Base-by-base conservation (phyloP, 305 asterid species). In the Fraxinus xanthoxyloides region DNA sequence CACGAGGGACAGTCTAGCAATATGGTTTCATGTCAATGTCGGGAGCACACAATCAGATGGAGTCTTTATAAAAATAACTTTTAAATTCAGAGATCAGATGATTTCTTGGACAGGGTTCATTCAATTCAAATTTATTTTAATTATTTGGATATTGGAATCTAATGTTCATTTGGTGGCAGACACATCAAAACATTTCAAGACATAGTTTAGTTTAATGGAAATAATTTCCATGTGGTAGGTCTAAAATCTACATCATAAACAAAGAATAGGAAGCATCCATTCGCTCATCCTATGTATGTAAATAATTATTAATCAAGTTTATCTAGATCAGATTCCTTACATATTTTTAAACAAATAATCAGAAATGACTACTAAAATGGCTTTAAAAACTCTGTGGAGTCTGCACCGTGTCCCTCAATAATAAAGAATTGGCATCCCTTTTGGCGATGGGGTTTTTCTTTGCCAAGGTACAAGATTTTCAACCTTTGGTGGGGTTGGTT, bases 101-200 rank as follows among this genome's bases (percentile, higher is more conserved):
- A 65, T 65, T 65, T 65, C 73, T 65, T 65, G 73, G 73, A 26
- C 73, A 26, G 73, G 73, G 73, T 65, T 65, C 8, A 65, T 65
- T 65, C 73, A 65, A 12, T 24, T 65, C 36, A 28, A 65, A 65
- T 3, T 26, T 65, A 13, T 24, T 23, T 65, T 9, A 24, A 65
- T 26, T 26, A 65, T 65, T 28, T 65, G 36, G 36, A 24, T 12
- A 65, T 24, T 24, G 79, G 79, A 76, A 76, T 76, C 79, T 76
- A 51, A 24, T 76, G 79, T 76, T 56, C 28, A 48, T 76, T 76
- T 46, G 79, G 79, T 76, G 79, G 79, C 79, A 48, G 79, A 46
- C 79, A 76, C 79, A 76, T 76, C 69, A 46, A 28, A 46, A 28
- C 40, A 23, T 31, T 43, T 43, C 35, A 40, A 24, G 56, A 74